phyloP scores from a whole-genome alignment of 1,284 basidiomycete species.

The Heterobasidion occidentale region DNA sequence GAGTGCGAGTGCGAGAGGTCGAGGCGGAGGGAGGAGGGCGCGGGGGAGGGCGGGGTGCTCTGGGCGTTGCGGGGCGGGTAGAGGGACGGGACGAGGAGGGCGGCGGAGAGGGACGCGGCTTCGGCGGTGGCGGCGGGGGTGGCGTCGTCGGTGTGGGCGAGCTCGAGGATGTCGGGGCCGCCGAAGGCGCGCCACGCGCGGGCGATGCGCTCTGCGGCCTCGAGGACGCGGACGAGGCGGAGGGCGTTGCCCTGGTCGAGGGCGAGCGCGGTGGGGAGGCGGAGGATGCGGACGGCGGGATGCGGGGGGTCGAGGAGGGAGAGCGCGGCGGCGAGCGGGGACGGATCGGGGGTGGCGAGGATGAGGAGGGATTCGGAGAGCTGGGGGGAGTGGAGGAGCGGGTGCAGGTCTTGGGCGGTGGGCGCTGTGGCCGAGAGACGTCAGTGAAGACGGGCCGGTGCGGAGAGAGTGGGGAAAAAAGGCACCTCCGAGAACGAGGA shows the following conservation, averaged over 20 bases:
- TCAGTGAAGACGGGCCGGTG: background rate
- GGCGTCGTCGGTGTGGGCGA: constrained; percentile 18
- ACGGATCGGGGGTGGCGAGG: constrained; percentile 39
- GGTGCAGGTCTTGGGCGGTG: constrained; percentile 29
- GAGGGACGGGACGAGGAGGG: no score
- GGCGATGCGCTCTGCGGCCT: constrained; percentile 45
- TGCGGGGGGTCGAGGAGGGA: constrained; percentile 18
- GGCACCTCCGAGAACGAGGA: constrained; percentile 45
- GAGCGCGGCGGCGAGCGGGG: constrained; percentile 15
- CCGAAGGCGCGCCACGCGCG: constrained; percentile 34
- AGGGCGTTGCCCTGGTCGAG: constrained; percentile 39
- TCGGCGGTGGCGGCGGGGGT: background rate
- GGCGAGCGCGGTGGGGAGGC: constrained; percentile 32
- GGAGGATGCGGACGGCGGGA: constrained; percentile 37
- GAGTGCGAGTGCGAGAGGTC: background rate
- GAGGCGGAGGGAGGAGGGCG: background rate
- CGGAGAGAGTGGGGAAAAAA: background rate
- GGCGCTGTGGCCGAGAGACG: constrained; percentile 22
- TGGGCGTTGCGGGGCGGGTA: background rate
- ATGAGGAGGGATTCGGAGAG: constrained; percentile 39
- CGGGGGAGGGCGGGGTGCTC: constrained; percentile 1
- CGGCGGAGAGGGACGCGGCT: background rate
- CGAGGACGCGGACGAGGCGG: constrained; percentile 40
- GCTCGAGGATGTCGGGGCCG: constrained; percentile 22
- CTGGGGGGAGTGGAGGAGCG: constrained; percentile 36